phyloP scores from a whole-genome alignment of 2,329 filamentous ascomycete species.

The Ascochyta pisi region DNA sequence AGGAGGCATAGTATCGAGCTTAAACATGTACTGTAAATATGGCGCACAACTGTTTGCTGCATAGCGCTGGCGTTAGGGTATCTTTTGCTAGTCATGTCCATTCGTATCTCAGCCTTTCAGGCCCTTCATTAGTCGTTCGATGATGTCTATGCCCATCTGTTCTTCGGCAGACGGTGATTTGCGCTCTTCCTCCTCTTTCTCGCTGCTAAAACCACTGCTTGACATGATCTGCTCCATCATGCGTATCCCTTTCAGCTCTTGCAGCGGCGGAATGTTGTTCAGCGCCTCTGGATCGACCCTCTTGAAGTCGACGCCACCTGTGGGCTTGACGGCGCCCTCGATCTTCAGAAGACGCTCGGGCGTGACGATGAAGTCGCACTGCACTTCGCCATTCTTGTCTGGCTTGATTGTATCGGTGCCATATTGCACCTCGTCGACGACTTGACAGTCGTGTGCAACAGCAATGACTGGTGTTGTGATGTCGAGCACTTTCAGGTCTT shows the following conservation, averaged over 20 bases:
- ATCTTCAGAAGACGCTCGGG: slow-evolving; percentile 42
- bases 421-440: slow-evolving; percentile 42
- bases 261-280: slow-evolving; percentile 48
- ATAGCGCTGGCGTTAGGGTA: slow-evolving; percentile 4
- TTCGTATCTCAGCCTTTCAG: slow-evolving; percentile 23
- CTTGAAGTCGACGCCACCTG: slow-evolving; percentile 49
- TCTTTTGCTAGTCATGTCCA: not conserved
- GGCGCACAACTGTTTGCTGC: not conserved
- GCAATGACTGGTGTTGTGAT: slow-evolving; percentile 39
- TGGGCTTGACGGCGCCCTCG: slow-evolving; percentile 42
- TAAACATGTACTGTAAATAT: not conserved
- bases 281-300: slow-evolving; percentile 46
- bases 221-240: slow-evolving; percentile 47
- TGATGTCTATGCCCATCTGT: slow-evolving; percentile 42
- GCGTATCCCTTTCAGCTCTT: slow-evolving; percentile 47
- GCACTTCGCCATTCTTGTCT: slow-evolving; percentile 49
- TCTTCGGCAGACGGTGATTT: slow-evolving; percentile 33
- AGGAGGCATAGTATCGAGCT: not conserved
- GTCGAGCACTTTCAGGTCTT: slow-evolving; percentile 41
- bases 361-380: slow-evolving; percentile 53
- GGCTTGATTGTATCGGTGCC: slow-evolving; percentile 31
- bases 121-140: slow-evolving; percentile 43
- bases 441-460: slow-evolving; percentile 53
- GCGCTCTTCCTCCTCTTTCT: slow-evolving; percentile 12
- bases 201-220: slow-evolving; percentile 18